These are phyloP conservation scores for Rhodocollybia butyracea DNA, from an alignment of 768 basidiomycete species.

Conservation along the genomic window DNA sequence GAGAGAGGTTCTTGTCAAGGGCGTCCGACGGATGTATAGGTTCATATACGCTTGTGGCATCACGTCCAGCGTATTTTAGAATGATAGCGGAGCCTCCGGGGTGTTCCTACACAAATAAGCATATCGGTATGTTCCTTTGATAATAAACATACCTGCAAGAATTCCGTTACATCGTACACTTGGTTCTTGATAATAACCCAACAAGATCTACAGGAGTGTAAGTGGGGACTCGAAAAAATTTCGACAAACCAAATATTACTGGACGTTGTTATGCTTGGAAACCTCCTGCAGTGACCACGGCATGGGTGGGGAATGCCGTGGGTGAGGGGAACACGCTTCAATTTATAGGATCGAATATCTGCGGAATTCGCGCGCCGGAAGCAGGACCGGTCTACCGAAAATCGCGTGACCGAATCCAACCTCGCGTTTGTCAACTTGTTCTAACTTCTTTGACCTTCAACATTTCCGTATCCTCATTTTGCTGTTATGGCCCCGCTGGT, in stretches of 20 bases:
- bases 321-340: too few relatives aligned
- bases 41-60: slow-evolving; percentile 72
- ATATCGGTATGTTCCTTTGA: background rate
- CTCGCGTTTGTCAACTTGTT: background rate
- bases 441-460: background rate
- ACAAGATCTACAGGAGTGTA: slow-evolving; percentile 51
- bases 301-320: slow-evolving; percentile 17
- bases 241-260: slow-evolving; percentile 29
- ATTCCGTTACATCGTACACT: slow-evolving; percentile 87
- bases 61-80: slow-evolving; percentile 78
- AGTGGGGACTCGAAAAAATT: slow-evolving; percentile 9
- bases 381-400: too few relatives aligned
- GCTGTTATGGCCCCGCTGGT: slow-evolving; percentile 38
- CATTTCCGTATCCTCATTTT: slow-evolving; percentile 4
- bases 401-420: too few relatives aligned
- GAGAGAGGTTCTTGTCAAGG: slow-evolving; percentile 66
- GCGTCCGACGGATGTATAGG: slow-evolving; percentile 89
- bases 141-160: slow-evolving; percentile 49
- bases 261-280: slow-evolving; percentile 50
- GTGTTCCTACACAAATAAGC: slow-evolving; percentile 40
- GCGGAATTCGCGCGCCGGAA: too few relatives aligned
- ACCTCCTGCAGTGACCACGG: slow-evolving; percentile 56
- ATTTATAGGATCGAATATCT: background rate
- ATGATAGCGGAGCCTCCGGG: slow-evolving; percentile 84
- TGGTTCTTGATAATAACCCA: slow-evolving; percentile 81